Conservation (phyloP, 306 rosid genomes). For the Cucumis hystrix region DNA sequence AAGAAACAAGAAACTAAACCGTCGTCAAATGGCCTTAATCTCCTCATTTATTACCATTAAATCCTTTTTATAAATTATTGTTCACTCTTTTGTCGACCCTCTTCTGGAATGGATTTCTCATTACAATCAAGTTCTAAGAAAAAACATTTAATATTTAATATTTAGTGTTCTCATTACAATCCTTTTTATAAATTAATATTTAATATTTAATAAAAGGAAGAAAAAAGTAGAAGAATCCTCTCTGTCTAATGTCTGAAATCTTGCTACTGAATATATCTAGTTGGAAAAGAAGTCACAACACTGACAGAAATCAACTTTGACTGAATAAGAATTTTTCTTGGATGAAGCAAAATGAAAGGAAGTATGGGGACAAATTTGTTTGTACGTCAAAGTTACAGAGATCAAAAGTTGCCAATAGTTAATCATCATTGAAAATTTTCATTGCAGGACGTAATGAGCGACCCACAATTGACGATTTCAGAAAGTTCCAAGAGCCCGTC, state of each 20-base stretch:
- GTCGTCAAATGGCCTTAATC: no score
- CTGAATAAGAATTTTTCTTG: background rate
- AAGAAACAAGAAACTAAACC: no score
- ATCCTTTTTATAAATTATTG: background rate
- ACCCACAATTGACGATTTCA: constrained; percentile 20
- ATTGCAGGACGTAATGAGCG: constrained; percentile 46
- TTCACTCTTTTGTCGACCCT: background rate
- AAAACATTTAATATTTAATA: background rate
- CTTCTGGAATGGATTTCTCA: background rate
- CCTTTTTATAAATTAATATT: background rate
- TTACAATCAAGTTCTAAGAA: background rate
- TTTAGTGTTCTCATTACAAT: background rate
- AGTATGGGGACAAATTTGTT: background rate
- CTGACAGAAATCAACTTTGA: background rate
- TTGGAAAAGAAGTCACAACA: background rate
- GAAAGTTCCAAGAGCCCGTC: constrained; percentile 28
- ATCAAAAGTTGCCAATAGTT: background rate
- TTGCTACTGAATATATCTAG: background rate
- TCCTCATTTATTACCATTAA: background rate
- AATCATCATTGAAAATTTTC: background rate
- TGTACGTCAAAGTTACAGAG: background rate
- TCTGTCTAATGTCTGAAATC: background rate
- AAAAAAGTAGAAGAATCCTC: background rate
- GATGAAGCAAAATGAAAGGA: background rate
- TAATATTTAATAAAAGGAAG: background rate